Percentiles rank a stretch among this genome's conserved stretches.
phyloP scores from a whole-genome alignment of 164 flowering plant species.

The Vitis labrusca region DNA sequence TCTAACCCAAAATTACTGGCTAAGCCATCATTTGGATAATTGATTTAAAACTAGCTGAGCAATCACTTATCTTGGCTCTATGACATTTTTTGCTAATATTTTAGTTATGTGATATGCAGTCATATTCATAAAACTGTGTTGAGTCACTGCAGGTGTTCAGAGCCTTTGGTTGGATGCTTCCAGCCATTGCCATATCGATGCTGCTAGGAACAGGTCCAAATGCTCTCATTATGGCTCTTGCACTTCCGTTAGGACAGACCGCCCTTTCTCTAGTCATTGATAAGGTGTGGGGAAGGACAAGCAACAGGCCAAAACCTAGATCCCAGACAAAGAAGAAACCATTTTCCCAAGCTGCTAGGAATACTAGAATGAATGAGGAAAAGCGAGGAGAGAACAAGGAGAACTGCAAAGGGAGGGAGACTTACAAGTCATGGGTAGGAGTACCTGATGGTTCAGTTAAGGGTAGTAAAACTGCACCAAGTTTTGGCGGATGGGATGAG shows the following conservation, averaged over 20 bases:
- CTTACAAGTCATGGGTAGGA: conserved; percentile 31
- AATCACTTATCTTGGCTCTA: no score
- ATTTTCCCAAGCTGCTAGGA: conserved; percentile 21
- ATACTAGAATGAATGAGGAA: conserved; percentile 8
- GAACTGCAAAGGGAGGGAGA: conserved; percentile 1
- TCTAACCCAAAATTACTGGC: no score
- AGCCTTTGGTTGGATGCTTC: conserved; percentile 60
- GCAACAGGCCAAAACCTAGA: conserved; percentile 11
- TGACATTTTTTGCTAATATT: no score
- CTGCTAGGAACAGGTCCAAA: conserved; percentile 44
- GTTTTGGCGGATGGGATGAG: conserved; percentile 65
- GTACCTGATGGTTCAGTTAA: conserved; percentile 18
- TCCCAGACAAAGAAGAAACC: conserved; percentile 23
- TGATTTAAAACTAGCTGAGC: no score
- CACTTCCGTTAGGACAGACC: conserved; percentile 59
- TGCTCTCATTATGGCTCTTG: conserved; percentile 56
- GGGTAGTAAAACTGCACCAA: conserved; percentile 5
- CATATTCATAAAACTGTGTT: no score
- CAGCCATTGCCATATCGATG: conserved; percentile 42
- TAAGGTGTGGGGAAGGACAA: conserved; percentile 33
- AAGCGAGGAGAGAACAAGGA: conserved; percentile 11
- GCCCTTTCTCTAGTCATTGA: conserved; percentile 41
- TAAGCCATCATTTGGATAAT: no score
- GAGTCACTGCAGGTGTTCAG: conserved; percentile 30
- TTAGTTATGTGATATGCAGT: no score